Base-by-base conservation (phyloP, 1,139 yeast species). In the Meyerozyma elateridarum region DNA sequence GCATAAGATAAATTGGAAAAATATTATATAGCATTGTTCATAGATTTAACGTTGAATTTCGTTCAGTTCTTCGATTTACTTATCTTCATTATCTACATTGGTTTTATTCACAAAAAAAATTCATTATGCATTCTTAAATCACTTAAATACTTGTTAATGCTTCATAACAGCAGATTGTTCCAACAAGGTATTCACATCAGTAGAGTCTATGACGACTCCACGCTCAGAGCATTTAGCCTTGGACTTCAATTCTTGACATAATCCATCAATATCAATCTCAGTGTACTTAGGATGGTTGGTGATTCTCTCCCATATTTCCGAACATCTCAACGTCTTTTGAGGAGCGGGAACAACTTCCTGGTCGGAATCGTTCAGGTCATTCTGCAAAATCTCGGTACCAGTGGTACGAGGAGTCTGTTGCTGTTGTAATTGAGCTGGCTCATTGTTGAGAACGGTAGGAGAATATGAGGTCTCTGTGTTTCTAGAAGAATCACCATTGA, bases 191-290 rank as follows among this genome's bases (percentile, higher is more conserved):
- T 83, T 83, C 22, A 91, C 91, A 51, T 88, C 96, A 20, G 70
- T 62, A 35, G 84, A 81, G 41, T 83, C 79, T 20, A 91, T 75
- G 22, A 91, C 93, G 20, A 84, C 96, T 9, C 97, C 97, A 36
- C 70, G 66, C 51, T 89, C 96, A 4, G 95, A 81, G 63, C 98
- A 91, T 59, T 87, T 88, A n/a, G 97, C 97, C 70, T 89, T 91
- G 27, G 79, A 62, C 59, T 89, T 82, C 53, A 91, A 71, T 58
- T 91, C 98, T 25, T 64, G 56, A 69, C 98, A 91, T 51, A 91
- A 72, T 2, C 95, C 93, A 54, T 89, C 96, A 42, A 91, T 88
- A 57, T 91, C 97, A 36, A 91, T 69, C 39, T 89, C 96, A 5
- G 93, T 79, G 57, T 89, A 91, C 54, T 83, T 79, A 21, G 98